Evolutionary conservation across 768 basidiomycete genomes (phyloP), one percentile per base, ranked within the genome.

Genomic region (Pholiota molesta): DNA sequence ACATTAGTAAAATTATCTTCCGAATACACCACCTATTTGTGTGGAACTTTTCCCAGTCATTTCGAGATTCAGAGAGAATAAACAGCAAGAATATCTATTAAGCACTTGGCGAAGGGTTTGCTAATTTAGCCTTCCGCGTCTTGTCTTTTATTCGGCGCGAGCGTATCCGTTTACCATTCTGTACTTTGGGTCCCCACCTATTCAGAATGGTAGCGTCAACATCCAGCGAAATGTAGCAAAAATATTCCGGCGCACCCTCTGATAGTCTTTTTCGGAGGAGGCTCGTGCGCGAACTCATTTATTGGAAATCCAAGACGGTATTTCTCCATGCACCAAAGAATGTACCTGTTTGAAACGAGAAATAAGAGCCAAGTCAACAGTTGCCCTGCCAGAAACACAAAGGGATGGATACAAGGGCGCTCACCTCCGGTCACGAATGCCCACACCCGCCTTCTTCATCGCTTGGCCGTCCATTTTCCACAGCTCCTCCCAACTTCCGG

Each of bases 311-410:
- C 86, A 56, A 78, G 77, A 26, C 91, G 82, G 72, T 82, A 95
- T 70, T 92, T 94, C 70, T 91, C 86, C 87, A 92, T 87, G 66
- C 87, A 87, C 93, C 92, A 94, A 8, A 94, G 76, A 60, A 94
- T 85, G 68, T 95, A 95, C 70, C 93, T 94, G 44, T 21, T 31
- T 39, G 19, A 44, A 40, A n/a, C 9, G 37, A 0, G 26, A 2
- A n/a, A n/a, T 1, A 23, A 9, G 5, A 11, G 39, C 13, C 26
- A 16, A 44, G n/a, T 37, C 42, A 57, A 45, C 42, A 19, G 42
- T 40, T 14, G 42, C 26, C n/a, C 13, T 29, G 42, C 37, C 37
- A n/a, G 42, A n/a, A 44, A 57, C 26, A 26, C 13, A 26, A 40
- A 28, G 40, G 40, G 23, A 40, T 42, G 14, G 42, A 35, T 11